phyloP scores from a whole-genome alignment of 2,329 filamentous ascomycete species.

The Aspergillus bombycis region DNA sequence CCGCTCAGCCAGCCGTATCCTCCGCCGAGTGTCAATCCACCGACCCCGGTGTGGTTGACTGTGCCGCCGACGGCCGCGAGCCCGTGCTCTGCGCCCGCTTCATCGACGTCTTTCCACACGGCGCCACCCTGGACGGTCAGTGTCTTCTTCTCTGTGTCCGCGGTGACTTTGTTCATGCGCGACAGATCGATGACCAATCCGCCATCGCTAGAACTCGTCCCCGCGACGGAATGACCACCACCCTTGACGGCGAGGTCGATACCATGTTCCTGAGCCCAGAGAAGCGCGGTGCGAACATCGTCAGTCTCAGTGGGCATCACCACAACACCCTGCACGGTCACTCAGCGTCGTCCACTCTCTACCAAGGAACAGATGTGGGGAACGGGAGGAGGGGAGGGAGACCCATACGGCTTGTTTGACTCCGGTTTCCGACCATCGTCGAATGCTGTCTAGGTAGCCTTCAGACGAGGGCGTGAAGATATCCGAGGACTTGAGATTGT shows the following conservation, averaged over 20 bases:
- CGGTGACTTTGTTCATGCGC: constrained; percentile 54
- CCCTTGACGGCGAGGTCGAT: constrained; percentile 35
- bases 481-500: constrained; percentile 13
- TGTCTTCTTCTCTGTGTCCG: constrained; percentile 51
- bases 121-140: constrained; percentile 58
- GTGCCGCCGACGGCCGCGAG: constrained; percentile 65
- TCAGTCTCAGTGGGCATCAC: constrained; percentile 45
- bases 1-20: constrained; percentile 62
- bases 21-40: constrained; percentile 61
- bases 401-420: constrained; percentile 31
- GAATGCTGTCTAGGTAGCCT: constrained; percentile 27
- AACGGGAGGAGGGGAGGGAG: neutral
- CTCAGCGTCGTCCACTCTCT: neutral
- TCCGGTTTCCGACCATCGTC: constrained; percentile 37
- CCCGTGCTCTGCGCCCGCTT: constrained; percentile 53
- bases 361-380: neutral
- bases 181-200: constrained; percentile 62
- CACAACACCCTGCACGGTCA: constrained; percentile 45
- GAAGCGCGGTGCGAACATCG: constrained; percentile 49
- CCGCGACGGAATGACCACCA: constrained; percentile 54
- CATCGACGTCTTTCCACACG: constrained; percentile 60
- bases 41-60: constrained; percentile 65
- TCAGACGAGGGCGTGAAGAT: constrained; percentile 27
- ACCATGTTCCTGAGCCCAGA: constrained; percentile 46
- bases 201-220: constrained; percentile 56